Evolutionary conservation across 2,329 filamentous ascomycete species (phyloP).

Genomic region (Venturia nashicola): DNA sequence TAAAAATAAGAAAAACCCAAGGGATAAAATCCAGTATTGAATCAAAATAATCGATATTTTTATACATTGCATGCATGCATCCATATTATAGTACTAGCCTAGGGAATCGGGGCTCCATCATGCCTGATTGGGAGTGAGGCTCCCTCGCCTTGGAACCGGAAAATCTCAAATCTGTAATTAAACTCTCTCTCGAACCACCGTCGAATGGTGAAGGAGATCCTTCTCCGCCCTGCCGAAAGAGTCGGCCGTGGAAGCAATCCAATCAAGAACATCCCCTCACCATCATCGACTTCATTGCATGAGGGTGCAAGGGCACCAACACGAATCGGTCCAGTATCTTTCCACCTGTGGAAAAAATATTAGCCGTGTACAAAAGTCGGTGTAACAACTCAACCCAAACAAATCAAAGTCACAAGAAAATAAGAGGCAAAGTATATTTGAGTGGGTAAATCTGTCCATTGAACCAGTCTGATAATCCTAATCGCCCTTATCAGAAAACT

Average conservation of each 20-base stretch:
- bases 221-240: not conserved
- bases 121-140: too few relatives aligned
- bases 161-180: too few relatives aligned
- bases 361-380: not conserved
- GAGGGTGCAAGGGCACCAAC: not conserved
- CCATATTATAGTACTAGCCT: too few relatives aligned
- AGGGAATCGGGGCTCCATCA: too few relatives aligned
- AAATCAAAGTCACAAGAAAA: not conserved
- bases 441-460: constrained; percentile 7
- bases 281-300: not conserved
- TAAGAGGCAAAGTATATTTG: not conserved
- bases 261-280: too few relatives aligned
- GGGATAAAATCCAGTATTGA: too few relatives aligned
- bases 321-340: not conserved
- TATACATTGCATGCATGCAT: too few relatives aligned
- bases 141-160: too few relatives aligned
- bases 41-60: too few relatives aligned
- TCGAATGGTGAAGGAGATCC: too few relatives aligned
- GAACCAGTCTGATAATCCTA: constrained; percentile 8
- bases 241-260: not conserved
- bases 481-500: constrained; percentile 7
- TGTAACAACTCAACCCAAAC: not conserved
- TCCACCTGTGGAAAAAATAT: not conserved
- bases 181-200: too few relatives aligned
- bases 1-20: too few relatives aligned